Evolutionary conservation across 2,329 filamentous ascomycete genomes (phyloP), one percentile per base, ranked within the genome.

Genomic region (Cytospora paraplurivora): DNA sequence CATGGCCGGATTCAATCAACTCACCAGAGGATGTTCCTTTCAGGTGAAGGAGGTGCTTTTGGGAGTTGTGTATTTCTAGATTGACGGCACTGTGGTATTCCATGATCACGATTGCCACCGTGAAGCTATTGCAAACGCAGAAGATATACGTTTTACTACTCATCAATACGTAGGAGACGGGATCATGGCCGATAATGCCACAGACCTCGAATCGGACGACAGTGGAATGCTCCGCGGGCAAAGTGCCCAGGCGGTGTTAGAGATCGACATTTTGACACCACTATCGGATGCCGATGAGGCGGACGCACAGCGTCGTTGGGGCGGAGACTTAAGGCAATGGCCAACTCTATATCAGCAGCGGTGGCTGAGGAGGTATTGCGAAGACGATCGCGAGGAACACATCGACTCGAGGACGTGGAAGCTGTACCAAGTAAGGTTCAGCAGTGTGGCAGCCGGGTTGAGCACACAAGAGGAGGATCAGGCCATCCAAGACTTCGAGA

Each of bases 371-470:
- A 47, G 44, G 8, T 21, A 19, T 4, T 4, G 8, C 8, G 44
- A 47, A n/a, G 44, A 47, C 17, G 44, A 47, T n/a, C 44, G 44
- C 44, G 44, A 47, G 44, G 44, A 47, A 21, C 21, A 47, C 44
- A 4, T 47, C 44, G 44, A 47, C n/a, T n/a, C 44, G 8, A 17
- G n/a, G 8, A 47, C n/a, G n/a, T 47, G 44, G 44, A 21, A 10
- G 44, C n/a, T 47, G n/a, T 47, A 21, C 8, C 44, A 47, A 19
- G 12, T 47, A 10, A 21, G 44, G 44, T n/a, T 47, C 8, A 47
- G 21, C 44, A 47, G 44, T 19, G n/a, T 19, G 8, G 44, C 44
- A 21, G 44, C 44, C 7, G 44, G 44, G 44, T 12, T 47, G 44
- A 21, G 7, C 44, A 10, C n/a, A 21, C n/a, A 47, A 10, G 44